These are phyloP conservation scores for Sarocladium oryzae DNA, from an alignment of 2,329 filamentous ascomycete species.

Conservation along the genomic window DNA sequence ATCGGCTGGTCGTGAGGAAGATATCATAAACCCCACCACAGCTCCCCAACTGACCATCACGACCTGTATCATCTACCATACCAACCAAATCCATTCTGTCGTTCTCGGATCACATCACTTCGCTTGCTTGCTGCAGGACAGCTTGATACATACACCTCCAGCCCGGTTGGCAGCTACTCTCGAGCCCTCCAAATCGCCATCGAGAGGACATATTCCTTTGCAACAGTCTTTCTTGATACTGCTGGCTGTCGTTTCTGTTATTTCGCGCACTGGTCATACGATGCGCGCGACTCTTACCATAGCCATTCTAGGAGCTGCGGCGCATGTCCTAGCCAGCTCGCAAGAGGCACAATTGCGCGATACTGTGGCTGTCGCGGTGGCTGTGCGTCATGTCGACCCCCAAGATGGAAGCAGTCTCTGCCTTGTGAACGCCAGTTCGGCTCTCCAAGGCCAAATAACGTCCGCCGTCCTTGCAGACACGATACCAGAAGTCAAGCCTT, in stretches of 20 bases:
- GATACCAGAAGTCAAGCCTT: not conserved
- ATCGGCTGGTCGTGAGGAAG: constrained; percentile 7
- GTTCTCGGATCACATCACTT: not conserved
- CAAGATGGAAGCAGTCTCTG: not conserved
- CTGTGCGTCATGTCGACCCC: not conserved
- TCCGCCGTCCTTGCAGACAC: not conserved
- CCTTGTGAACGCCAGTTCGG: not conserved
- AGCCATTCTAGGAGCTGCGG: not conserved
- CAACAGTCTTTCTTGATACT: too few species aligned
- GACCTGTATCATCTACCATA: not conserved
- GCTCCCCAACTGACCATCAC: not conserved
- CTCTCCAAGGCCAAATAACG: not conserved
- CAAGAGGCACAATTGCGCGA: not conserved
- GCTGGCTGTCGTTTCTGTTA: not conserved
- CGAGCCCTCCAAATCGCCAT: too few species aligned
- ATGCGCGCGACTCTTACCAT: not conserved
- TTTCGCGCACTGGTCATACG: not conserved
- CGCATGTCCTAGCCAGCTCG: not conserved
- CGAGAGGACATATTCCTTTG: too few species aligned
- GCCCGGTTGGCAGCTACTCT: too few species aligned
- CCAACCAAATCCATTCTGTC: not conserved
- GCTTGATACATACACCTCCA: not conserved
- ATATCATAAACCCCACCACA: constrained; percentile 6
- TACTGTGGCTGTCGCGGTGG: not conserved
- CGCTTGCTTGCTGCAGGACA: constrained; percentile 8